A percentile compares a stretch with the other conserved stretches of the same genome.
Evolutionary conservation across 345 rosid genomes (phyloP).

Genomic region (Populus alba): DNA sequence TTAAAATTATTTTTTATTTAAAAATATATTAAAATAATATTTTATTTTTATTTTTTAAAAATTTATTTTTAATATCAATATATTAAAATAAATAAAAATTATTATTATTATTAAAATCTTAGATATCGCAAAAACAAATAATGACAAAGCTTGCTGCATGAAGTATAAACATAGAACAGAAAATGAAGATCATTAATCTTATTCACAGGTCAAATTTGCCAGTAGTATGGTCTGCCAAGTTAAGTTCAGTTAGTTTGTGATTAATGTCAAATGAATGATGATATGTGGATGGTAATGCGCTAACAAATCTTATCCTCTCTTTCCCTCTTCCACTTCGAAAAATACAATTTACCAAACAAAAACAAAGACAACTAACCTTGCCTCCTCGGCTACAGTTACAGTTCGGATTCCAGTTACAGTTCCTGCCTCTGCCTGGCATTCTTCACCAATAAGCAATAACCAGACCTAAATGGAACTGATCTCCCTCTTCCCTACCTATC

Average conservation of each 20-base stretch:
- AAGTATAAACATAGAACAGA: neutral
- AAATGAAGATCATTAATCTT: neutral
- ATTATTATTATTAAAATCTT: too few relatives aligned
- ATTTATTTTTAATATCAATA: too few relatives aligned
- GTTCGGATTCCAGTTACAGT: too few relatives aligned
- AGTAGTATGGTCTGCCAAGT: neutral
- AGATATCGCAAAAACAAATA: too few relatives aligned
- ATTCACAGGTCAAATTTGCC: neutral
- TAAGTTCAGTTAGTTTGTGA: neutral
- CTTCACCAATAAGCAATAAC: too few relatives aligned
- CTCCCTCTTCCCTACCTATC: conserved; percentile 37
- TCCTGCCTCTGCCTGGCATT: too few relatives aligned
- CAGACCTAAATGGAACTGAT: conserved; percentile 39
- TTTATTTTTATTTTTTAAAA: too few relatives aligned
- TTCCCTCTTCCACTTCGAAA: neutral
- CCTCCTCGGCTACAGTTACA: too few relatives aligned
- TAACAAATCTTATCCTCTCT: conserved; percentile 19
- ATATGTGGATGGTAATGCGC: conserved; percentile 32
- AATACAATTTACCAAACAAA: too few relatives aligned
- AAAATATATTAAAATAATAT: too few relatives aligned
- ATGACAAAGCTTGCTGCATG: neutral
- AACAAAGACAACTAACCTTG: neutral
- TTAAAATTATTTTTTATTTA: too few relatives aligned
- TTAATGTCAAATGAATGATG: neutral
- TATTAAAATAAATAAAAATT: too few relatives aligned